Conservation (phyloP, 371 early-diverging fungal genomes). For the Mucor sp. region DNA sequence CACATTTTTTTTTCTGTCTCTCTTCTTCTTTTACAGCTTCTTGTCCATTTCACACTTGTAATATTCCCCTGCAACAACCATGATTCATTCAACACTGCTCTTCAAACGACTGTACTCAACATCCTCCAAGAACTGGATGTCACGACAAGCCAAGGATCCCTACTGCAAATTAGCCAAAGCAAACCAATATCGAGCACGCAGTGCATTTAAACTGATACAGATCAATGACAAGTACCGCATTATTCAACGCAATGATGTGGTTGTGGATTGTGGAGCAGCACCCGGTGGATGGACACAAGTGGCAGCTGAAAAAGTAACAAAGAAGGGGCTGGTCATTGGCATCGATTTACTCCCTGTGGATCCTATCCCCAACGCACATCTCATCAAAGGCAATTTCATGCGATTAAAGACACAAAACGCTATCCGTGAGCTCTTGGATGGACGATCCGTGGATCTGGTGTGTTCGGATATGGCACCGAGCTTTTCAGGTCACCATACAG, state of each 20-base stretch:
- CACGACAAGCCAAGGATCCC: slow-evolving; percentile 72
- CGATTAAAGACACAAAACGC: slow-evolving; percentile 31
- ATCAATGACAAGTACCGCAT: slow-evolving; percentile 76
- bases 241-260: slow-evolving; percentile 53
- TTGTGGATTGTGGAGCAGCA: slow-evolving; percentile 88
- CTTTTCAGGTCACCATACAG: slow-evolving; percentile 64
- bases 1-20: too few species aligned
- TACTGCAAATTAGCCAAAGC: slow-evolving; percentile 69
- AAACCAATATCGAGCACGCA: slow-evolving; percentile 81
- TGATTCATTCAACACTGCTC: neutral
- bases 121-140: slow-evolving; percentile 68
- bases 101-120: slow-evolving; percentile 28
- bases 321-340: slow-evolving; percentile 54
- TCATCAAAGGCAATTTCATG: slow-evolving; percentile 73
- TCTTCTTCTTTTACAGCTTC: neutral
- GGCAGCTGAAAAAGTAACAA: slow-evolving; percentile 44
- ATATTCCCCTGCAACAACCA: neutral
- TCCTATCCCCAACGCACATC: slow-evolving; percentile 63
- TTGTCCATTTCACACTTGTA: neutral
- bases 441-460: slow-evolving; percentile 57
- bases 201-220: slow-evolving; percentile 88
- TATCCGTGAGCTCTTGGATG: slow-evolving; percentile 41
- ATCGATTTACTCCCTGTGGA: slow-evolving; percentile 77
- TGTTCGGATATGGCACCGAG: slow-evolving; percentile 84
- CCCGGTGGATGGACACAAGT: slow-evolving; percentile 97